Conservation (phyloP, 139 green algal genomes). For the Limnomonas spitsbergensis region DNA sequence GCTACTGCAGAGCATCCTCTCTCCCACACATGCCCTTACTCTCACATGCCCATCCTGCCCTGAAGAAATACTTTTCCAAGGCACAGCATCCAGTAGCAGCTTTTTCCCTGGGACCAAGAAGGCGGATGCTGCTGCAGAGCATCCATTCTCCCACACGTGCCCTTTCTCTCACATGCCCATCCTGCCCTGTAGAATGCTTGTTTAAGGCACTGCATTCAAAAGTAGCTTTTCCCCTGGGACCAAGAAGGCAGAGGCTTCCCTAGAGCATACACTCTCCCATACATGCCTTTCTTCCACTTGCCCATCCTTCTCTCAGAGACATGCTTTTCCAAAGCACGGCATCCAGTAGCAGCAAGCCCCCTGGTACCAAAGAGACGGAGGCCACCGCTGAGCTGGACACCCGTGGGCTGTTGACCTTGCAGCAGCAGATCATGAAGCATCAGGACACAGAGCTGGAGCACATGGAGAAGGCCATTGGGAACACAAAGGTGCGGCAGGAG, state of each 20-base stretch:
- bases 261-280: no score
- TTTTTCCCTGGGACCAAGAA: no score
- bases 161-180: no score
- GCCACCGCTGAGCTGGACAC: constrained; percentile 34
- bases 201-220: background rate
- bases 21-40: no score
- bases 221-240: background rate
- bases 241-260: no score
- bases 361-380: constrained; percentile 34
- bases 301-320: background rate
- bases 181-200: background rate
- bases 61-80: no score
- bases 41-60: no score
- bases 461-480: constrained; percentile 24
- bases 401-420: constrained; percentile 27
- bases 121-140: no score
- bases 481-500: constrained; percentile 9
- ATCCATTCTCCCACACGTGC: no score
- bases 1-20: no score
- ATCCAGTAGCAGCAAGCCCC: background rate
- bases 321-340: background rate
- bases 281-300: no score
- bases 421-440: constrained; percentile 17
- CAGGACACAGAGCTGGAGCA: constrained; percentile 42
- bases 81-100: no score